These are phyloP conservation scores for Fulvia fulva DNA, from an alignment of 2,329 filamentous ascomycete genomes.

Conservation along the genomic window DNA sequence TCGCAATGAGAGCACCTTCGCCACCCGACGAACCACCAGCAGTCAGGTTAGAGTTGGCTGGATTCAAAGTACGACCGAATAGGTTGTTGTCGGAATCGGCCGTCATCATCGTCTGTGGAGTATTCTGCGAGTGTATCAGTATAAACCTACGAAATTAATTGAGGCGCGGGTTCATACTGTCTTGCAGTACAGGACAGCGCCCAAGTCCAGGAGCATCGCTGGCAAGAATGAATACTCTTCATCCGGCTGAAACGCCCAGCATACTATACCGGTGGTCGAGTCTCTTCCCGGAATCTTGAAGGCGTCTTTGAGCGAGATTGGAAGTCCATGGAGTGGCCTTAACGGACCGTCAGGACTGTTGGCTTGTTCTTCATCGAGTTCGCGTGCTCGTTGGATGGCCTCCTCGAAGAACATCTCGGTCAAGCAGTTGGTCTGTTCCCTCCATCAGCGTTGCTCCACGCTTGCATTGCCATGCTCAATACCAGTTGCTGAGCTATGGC, in stretches of 20 bases:
- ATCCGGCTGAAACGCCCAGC: constrained; percentile 26
- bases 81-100: constrained; percentile 33
- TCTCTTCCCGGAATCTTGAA: constrained; percentile 10
- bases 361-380: constrained; percentile 22
- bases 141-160: too few species aligned
- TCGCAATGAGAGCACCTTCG: constrained; percentile 57
- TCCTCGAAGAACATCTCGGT: constrained; percentile 44
- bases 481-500: neutral
- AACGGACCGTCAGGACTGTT: constrained; percentile 13
- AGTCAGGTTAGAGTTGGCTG: constrained; percentile 56
- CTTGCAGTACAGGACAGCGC: constrained; percentile 51
- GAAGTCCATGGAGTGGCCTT: constrained; percentile 46
- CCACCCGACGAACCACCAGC: constrained; percentile 65
- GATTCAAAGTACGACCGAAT: constrained; percentile 54
- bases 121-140: too few species aligned
- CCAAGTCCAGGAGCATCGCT: constrained; percentile 41
- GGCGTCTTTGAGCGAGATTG: constrained; percentile 52
- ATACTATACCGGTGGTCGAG: constrained; percentile 7
- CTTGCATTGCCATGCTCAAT: too few species aligned
- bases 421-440: constrained; percentile 23
- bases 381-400: constrained; percentile 24
- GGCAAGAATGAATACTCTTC: constrained; percentile 40
- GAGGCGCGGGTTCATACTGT: too few species aligned
- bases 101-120: constrained; percentile 16
- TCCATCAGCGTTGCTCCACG: too few species aligned